phyloP scores from a whole-genome alignment of 108 stramenopile genomes.

The Conticribra guillardii region DNA sequence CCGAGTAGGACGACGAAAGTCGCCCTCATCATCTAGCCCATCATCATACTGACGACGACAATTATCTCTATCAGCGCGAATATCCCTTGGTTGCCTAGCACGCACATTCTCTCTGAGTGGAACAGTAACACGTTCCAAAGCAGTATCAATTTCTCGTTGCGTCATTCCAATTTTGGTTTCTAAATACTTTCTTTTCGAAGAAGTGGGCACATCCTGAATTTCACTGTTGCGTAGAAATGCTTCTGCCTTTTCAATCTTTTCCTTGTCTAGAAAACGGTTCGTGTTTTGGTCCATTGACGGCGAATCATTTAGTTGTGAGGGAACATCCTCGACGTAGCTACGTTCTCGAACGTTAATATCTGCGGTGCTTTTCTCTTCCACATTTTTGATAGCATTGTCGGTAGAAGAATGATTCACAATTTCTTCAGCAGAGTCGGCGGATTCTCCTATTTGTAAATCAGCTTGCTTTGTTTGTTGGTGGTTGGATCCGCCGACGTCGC shows the following conservation, averaged over 20 bases:
- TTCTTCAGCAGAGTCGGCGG: no score
- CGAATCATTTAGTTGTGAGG: neutral
- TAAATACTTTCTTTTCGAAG: conserved; percentile 26
- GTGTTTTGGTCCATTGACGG: neutral
- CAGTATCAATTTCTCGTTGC: conserved; percentile 22
- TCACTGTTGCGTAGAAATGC: conserved; percentile 33
- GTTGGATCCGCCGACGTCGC: no score
- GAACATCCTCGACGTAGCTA: neutral
- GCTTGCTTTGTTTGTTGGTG: no score
- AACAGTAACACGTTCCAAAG: conserved; percentile 33
- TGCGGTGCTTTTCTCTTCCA: no score
- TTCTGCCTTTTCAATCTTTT: conserved; percentile 32
- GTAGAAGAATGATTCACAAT: no score
- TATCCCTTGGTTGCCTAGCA: conserved; percentile 12
- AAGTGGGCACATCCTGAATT: conserved; percentile 18
- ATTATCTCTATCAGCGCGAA: neutral
- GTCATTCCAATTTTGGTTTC: conserved; percentile 20
- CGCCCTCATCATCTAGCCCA: neutral
- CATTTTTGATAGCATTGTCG: no score
- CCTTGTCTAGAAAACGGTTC: no score
- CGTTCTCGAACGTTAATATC: no score
- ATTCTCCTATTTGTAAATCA: no score
- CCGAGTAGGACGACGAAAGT: neutral
- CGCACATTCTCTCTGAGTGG: no score
- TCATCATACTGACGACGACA: neutral